Evolutionary conservation across 2,329 filamentous ascomycete species (phyloP), one percentile per base, ranked within the genome.

Genomic region (Aspergillus hiratsukae): DNA sequence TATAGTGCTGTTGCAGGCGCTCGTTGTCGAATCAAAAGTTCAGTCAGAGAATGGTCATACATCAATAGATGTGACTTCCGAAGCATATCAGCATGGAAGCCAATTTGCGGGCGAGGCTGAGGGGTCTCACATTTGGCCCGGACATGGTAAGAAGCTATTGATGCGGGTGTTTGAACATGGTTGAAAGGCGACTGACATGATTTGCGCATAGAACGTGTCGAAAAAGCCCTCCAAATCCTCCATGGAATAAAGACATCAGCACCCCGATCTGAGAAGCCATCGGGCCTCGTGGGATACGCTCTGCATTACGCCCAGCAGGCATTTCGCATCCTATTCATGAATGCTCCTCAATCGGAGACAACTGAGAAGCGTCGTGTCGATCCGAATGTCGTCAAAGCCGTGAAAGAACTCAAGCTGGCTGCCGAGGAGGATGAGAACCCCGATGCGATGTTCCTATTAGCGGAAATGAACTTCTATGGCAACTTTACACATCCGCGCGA

Each of bases 391-490:
- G 72, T 75, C 23, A 77, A 81, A 58, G 86, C 84, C 3, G 82
- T 87, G 41, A 74, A 76, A 55, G 75, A 87, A 35, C 73, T 89
- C 57, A 79, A 83, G 64, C 74, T 80, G 51, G 84, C 86, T 35
- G 84, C 84, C 3, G 73, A 79, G 7, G 75, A 81, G 61, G 73
- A 77, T 40, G 71, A 78, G 58, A 75, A 80, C 55, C 83, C 90
- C 1, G 92, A 99, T 72, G 94, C 94, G 4, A 84, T 97, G 48
- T 96, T 88, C 69, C 80, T 96, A 17, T 81, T 99, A 25, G 94
- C 90, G 19, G 90, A 99, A 71, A 87, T 99, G 82, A 96, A 95
- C 78, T 97, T 97, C 75, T 91, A 94, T 67, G 94, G 94, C 70
- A 97, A 97, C 74, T 96, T 88, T 74, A 89, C 90, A 23, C 83